Base-by-base conservation (phyloP, 2,329 filamentous ascomycete species). In the Claviceps cyperi region DNA sequence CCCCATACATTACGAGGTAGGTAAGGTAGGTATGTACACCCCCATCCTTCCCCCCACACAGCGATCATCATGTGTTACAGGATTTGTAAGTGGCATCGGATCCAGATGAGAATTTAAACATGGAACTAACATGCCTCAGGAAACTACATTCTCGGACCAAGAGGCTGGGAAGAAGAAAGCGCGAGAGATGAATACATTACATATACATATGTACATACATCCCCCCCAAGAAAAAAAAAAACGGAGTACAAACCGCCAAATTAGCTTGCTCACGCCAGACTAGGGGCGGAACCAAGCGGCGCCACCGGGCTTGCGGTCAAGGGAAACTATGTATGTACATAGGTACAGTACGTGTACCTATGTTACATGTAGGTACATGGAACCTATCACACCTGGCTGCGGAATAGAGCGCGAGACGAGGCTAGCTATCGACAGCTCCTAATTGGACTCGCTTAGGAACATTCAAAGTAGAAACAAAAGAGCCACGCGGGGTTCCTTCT, bases 251-350 rank as follows among this genome's bases (percentile, higher is more conserved):
- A n/a, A 19, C 4, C 28, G 17, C n/a, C 46, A 41, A 40, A 41
- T 48, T 28, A 32, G 38, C 22, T 48, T n/a, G 15, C n/a, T 13
- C 7, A 22, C 15, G 14, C 17, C n/a, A 19, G 38, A 24, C 49
- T 19, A 44, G 49, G 49, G 49, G 32, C 49, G 49, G 49, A 50
- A 50, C 39, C 49, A 44, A 50, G 50, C 50, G 50, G 40, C 43
- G 37, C 46, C 51, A 36, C 41, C 9, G 28, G 3, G 8, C 28
- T 17, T 36, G 21, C 40, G 41, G 24, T 37, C 21, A 50, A 47
- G 47, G 47, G 47, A 44, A 44, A 43, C 47, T 40, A 43, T 22
- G 5, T 22, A 22, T 22, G 22, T 22, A 22, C 22, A 5, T 22
- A n/a, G n/a, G 7, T 28, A 22, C 21, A 22, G n/a, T 22, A 22